Evolutionary conservation across 2,329 filamentous ascomycete genomes (phyloP).

Genomic region (Claviceps spartinae): DNA sequence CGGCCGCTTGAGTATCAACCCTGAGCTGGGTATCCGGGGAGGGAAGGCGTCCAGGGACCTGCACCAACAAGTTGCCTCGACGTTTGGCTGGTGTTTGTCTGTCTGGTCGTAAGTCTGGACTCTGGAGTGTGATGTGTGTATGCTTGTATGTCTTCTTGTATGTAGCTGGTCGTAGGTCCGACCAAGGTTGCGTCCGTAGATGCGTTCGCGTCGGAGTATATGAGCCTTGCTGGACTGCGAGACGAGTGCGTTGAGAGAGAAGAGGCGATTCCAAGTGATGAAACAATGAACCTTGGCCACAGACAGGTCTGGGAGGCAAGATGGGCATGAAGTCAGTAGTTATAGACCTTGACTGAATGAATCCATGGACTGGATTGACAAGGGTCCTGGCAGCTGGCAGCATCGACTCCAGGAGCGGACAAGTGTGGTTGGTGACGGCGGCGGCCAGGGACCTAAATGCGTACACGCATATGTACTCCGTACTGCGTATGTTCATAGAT

Average conservation of each 20-base stretch:
- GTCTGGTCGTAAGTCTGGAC: neutral
- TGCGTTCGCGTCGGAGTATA: neutral
- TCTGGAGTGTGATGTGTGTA: neutral
- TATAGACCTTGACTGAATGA: conserved; percentile 1
- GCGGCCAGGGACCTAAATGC: neutral
- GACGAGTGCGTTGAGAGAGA: neutral
- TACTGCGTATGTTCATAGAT: neutral
- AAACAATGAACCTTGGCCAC: conserved; percentile 13
- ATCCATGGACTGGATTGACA: neutral
- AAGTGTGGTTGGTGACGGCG: conserved; percentile 1
- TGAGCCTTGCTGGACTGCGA: neutral
- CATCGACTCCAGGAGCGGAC: neutral
- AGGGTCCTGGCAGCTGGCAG: neutral
- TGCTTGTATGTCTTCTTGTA: neutral
- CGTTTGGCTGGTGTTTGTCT: no score
- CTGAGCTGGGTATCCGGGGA: neutral
- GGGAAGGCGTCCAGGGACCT: neutral
- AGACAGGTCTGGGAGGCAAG: conserved; percentile 14
- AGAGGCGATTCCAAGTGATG: neutral
- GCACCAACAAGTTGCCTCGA: no score
- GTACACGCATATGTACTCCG: neutral
- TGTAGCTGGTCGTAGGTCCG: neutral
- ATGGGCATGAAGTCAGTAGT: conserved; percentile 3
- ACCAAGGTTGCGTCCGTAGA: neutral
- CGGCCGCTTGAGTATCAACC: no score